Conservation (phyloP, 306 rosid species). For the Heteromeles arbutifolia region DNA sequence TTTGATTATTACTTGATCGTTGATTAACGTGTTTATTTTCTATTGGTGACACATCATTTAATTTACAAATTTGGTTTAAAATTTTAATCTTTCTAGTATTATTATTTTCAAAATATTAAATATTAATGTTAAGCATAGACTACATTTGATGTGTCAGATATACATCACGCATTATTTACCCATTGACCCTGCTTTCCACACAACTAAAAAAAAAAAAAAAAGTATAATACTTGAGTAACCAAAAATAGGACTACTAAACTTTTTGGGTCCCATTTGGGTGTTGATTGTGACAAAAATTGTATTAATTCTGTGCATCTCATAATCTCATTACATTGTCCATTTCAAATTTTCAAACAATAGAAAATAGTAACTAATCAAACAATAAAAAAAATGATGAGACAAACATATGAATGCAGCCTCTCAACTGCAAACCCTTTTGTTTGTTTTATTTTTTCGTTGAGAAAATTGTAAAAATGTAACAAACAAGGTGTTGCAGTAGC, state of each 20-base stretch:
- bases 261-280: slow-evolving; percentile 17
- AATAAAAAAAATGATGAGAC: neutral
- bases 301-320: neutral
- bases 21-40: no score
- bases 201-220: neutral
- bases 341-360: slow-evolving; percentile 14
- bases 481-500: slow-evolving; percentile 23
- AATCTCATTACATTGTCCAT: slow-evolving; percentile 26
- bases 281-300: neutral
- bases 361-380: neutral
- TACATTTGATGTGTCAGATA: no score
- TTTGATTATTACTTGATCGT: no score
- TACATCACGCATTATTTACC: no score
- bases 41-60: no score
- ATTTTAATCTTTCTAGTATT: accelerated
- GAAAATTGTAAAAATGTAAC: slow-evolving; percentile 15
- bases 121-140: no score
- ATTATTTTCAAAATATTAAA: no score
- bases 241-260: no score
- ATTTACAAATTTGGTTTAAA: no score
- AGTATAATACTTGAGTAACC: no score
- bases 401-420: slow-evolving; percentile 39
- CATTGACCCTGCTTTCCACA: neutral
- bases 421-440: slow-evolving; percentile 37
- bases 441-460: neutral